Evolutionary conservation across 176 grass and related monocot genomes (phyloP), one percentile per base, ranked within the genome.

Genomic region (Bothriochloa decipiens): DNA sequence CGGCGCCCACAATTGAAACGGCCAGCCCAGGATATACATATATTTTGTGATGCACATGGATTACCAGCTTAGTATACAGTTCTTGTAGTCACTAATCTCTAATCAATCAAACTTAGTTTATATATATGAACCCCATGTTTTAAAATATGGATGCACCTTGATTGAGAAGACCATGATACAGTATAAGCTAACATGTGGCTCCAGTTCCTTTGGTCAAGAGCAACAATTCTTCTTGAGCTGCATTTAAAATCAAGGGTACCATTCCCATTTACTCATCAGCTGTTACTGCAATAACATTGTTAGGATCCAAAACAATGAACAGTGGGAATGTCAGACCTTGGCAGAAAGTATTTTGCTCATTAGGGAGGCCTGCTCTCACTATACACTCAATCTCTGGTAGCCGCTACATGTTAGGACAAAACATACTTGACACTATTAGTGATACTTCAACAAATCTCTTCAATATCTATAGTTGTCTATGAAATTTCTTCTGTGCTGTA

Each of bases 171-270:
- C 87, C 28, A 98, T 63, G 63, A 91, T 66, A 89, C 87, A 89
- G 70, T 98, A 93, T 50, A 87, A 11, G 35, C 29, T 80, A 86
- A 28, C 93, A 92, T 37, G 85, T 88, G 72, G 74, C 89, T 79
- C 93, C 96, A 89, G 89, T 84, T 63, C 93, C 96, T 82, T 85
- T 70, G 22, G 93, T 94, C 88, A 99, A 70, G 79, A 91, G 74
- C 81, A 99, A 75, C 10, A 99, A 55, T 79, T 99, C 96, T 80
- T 83, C 78, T 96, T 96, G 69, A 99, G 86, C 91, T 99, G 93
- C 8, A 81, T 42, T 20, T 81, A 82, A 62, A 80, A 76, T 52
- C 33, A 81, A 16, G 39, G 47, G 14, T 33, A 73, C 36, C 40
- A 65, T 69, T 68, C 37, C 16, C 50, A 89, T 43, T 68, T 75